Conservation (phyloP, 352 stramenopile genomes). For the Phytophthora chlamydospora region DNA sequence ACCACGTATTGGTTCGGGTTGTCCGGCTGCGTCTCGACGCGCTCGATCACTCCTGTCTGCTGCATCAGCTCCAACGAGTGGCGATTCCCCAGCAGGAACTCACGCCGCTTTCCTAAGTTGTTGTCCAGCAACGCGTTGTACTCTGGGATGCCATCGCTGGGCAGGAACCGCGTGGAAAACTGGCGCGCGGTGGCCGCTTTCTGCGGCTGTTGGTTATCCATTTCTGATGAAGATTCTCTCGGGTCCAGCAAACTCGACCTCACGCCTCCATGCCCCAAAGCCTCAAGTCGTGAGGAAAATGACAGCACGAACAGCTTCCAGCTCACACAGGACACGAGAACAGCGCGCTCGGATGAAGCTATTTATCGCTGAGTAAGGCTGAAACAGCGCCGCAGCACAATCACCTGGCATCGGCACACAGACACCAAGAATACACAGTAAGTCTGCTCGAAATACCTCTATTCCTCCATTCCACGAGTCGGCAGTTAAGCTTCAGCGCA, state of each 20-base stretch:
- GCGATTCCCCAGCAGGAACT: constrained; percentile 70
- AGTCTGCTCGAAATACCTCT: constrained; percentile 33
- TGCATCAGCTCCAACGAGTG: constrained; percentile 62
- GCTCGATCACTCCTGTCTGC: constrained; percentile 65
- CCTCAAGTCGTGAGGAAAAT: not conserved
- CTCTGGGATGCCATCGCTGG: constrained; percentile 66
- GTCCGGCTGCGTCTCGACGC: constrained; percentile 49
- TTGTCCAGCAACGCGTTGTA: constrained; percentile 77
- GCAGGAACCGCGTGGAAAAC: constrained; percentile 73
- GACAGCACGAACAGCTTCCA: not conserved
- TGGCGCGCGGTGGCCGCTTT: constrained; percentile 12
- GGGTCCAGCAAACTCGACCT: constrained; percentile 2
- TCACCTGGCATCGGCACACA: constrained; percentile 1
- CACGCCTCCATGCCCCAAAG: constrained; percentile 21
- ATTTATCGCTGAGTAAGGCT: constrained; percentile 15
- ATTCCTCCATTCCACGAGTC: constrained; percentile 29
- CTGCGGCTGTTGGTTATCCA: constrained; percentile 26
- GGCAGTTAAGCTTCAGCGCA: not conserved
- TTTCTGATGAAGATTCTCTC: constrained; percentile 2
- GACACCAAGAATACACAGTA: constrained; percentile 20
- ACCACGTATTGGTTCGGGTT: constrained; percentile 79
- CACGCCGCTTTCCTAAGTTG: constrained; percentile 64
- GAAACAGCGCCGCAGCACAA: constrained; percentile 4
- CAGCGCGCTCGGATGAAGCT: constrained; percentile 4
- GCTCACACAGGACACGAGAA: not conserved